A percentile compares a stretch with the other conserved stretches of the same genome.
Evolutionary conservation across 225 moss, liverwort and hornwort genomes (phyloP).

Genomic region (Rhytidiadelphus loreus): DNA sequence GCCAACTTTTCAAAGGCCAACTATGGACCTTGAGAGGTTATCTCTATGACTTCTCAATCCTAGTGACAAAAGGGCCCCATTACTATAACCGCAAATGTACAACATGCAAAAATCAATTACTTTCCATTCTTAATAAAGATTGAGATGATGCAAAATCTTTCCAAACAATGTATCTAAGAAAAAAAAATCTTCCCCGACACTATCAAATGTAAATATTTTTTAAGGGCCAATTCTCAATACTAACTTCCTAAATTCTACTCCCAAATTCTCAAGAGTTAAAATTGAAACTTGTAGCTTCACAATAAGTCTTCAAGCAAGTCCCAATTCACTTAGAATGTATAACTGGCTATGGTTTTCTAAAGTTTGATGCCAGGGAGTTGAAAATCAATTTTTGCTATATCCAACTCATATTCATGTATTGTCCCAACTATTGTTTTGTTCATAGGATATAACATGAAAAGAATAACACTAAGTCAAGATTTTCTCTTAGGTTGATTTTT

Average conservation of each 20-base stretch:
- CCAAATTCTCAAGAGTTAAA: neutral
- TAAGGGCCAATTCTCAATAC: neutral
- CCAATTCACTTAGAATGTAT: accelerated
- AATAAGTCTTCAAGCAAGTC: neutral
- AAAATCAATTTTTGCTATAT: neutral
- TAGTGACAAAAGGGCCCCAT: neutral
- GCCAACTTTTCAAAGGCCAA: neutral
- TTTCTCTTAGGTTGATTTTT: neutral
- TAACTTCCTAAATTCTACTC: accelerated
- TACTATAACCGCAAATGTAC: accelerated
- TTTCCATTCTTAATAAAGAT: neutral
- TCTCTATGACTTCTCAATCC: accelerated
- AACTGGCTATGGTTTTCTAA: neutral
- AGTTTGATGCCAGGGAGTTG: neutral
- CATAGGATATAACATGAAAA: neutral
- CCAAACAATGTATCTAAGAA: neutral
- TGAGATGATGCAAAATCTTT: accelerated
- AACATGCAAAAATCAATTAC: neutral
- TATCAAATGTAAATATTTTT: accelerated
- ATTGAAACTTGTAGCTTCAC: neutral
- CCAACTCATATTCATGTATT: neutral
- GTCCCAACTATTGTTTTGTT: neutral
- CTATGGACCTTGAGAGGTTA: neutral
- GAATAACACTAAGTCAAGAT: neutral
- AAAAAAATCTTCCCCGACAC: neutral